Evolutionary conservation across 2,329 filamentous ascomycete genomes (phyloP).

Genomic region (Diaporthe velutina): DNA sequence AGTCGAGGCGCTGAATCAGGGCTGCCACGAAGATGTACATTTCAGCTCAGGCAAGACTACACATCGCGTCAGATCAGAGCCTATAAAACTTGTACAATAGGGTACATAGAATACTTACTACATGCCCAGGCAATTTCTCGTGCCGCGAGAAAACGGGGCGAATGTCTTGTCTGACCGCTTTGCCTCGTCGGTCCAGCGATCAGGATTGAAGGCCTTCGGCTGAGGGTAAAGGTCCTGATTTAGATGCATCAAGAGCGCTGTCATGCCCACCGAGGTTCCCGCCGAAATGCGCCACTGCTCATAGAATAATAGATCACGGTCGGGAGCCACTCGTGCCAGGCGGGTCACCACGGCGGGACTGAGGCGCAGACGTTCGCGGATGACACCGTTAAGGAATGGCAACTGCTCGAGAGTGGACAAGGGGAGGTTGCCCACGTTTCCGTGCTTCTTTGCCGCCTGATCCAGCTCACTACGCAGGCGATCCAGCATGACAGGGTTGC

Average conservation of each 20-base stretch:
- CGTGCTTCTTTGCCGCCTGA: constrained; percentile 27
- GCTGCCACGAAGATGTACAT: constrained; percentile 40
- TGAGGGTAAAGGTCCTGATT: constrained; percentile 42
- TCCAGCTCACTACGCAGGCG: constrained; percentile 51
- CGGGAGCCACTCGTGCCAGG: constrained; percentile 49
- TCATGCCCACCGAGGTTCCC: constrained; percentile 47
- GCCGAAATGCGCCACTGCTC: constrained; percentile 44
- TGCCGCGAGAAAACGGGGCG: constrained; percentile 44
- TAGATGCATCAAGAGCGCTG: constrained; percentile 43
- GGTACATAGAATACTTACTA: constrained; percentile 43
- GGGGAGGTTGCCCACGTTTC: neutral
- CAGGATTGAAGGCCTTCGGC: constrained; percentile 44
- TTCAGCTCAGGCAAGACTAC: constrained; percentile 44
- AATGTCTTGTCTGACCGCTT: constrained; percentile 42
- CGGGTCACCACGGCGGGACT: constrained; percentile 56
- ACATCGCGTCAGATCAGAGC: no score
- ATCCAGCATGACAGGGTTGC: constrained; percentile 45
- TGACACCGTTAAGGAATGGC: constrained; percentile 56
- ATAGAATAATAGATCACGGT: constrained; percentile 52
- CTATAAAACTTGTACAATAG: neutral
- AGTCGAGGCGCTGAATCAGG: constrained; percentile 38
- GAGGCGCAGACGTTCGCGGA: constrained; percentile 59
- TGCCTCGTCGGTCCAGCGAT: constrained; percentile 46
- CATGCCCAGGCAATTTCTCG: constrained; percentile 46
- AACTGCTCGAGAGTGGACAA: constrained; percentile 48